Conservation (phyloP, 1,284 basidiomycete species). For the Malassezia obtusa region DNA sequence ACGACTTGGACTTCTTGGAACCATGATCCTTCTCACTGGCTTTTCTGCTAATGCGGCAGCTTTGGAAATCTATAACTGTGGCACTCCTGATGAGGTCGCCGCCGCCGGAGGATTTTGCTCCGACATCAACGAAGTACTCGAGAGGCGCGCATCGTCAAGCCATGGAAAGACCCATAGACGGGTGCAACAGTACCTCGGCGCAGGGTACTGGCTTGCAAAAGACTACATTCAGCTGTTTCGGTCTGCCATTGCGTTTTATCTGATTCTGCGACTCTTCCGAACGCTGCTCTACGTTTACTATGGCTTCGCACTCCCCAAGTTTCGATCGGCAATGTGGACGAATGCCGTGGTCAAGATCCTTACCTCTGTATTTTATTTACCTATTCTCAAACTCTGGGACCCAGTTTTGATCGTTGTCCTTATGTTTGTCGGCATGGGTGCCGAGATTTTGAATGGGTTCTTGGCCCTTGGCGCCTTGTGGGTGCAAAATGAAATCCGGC, state of each 20-base stretch:
- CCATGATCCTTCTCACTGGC: constrained; percentile 44
- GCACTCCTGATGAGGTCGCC: not conserved
- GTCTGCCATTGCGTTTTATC: constrained; percentile 34
- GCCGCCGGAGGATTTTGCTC: not conserved
- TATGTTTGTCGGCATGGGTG: constrained; percentile 24
- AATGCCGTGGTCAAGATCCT: constrained; percentile 23
- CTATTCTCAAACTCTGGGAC: constrained; percentile 21
- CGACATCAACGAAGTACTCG: not conserved
- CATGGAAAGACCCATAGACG: not conserved
- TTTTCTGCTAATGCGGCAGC: constrained; percentile 40
- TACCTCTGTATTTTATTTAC: constrained; percentile 33
- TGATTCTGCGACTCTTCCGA: constrained; percentile 32
- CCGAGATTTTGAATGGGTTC: constrained; percentile 28
- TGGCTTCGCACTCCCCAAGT: constrained; percentile 35
- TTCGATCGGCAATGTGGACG: constrained; percentile 34
- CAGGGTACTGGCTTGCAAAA: constrained; percentile 31
- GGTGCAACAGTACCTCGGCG: constrained; percentile 8
- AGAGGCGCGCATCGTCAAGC: not conserved
- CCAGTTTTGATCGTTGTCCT: constrained; percentile 25
- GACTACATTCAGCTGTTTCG: constrained; percentile 26
- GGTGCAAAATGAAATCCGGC: constrained; percentile 5
- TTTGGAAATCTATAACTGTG: constrained; percentile 17
- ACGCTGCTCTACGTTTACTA: constrained; percentile 33
- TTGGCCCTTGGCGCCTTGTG: constrained; percentile 24
- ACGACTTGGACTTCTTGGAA: constrained; percentile 31